A percentile compares a stretch with the other conserved stretches of the same genome.
Evolutionary conservation across 768 basidiomycete species (phyloP).

Genomic region (Podaxis sp.): DNA sequence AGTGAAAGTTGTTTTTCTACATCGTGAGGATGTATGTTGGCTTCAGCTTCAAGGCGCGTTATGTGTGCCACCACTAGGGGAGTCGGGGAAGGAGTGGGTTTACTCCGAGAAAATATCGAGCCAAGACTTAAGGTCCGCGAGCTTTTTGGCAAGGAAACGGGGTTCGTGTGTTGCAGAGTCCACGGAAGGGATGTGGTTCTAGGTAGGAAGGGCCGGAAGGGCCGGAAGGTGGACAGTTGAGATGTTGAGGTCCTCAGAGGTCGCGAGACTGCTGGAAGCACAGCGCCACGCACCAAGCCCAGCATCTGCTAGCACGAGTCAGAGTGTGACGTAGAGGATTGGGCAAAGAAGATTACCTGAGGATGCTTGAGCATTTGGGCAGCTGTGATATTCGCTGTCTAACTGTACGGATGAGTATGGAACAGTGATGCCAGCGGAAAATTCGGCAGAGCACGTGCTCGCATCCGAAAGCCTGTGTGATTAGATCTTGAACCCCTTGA

Average conservation of each 20-base stretch:
- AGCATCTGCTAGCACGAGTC: slow-evolving; percentile 7
- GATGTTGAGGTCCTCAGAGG: slow-evolving; percentile 5
- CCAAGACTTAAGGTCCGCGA: slow-evolving; percentile 34
- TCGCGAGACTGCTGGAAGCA: slow-evolving; percentile 4
- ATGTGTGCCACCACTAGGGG: slow-evolving; percentile 67
- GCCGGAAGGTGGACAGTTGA: slow-evolving; percentile 14
- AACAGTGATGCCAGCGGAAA: slow-evolving; percentile 16
- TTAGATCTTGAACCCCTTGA: slow-evolving; percentile 11
- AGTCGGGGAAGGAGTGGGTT: slow-evolving; percentile 43
- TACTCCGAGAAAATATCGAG: slow-evolving; percentile 45
- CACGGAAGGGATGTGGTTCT: slow-evolving; percentile 2
- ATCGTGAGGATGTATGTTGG: slow-evolving; percentile 69
- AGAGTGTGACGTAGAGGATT: background rate
- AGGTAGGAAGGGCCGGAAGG: background rate
- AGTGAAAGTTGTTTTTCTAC: slow-evolving; percentile 65
- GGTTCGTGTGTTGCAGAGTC: slow-evolving; percentile 12
- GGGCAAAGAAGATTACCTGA: background rate
- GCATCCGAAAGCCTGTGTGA: slow-evolving; percentile 1
- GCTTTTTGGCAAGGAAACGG: slow-evolving; percentile 17
- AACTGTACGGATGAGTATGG: slow-evolving; percentile 10
- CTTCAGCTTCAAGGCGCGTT: slow-evolving; percentile 72
- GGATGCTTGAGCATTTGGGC: slow-evolving; percentile 22
- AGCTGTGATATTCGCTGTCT: background rate
- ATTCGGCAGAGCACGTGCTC: slow-evolving; percentile 12
- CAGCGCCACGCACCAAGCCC: slow-evolving; percentile 11